Evolutionary conservation across 2,329 filamentous ascomycete genomes (phyloP), one percentile per base, ranked within the genome.

Genomic region (Bipolaris zeicola): DNA sequence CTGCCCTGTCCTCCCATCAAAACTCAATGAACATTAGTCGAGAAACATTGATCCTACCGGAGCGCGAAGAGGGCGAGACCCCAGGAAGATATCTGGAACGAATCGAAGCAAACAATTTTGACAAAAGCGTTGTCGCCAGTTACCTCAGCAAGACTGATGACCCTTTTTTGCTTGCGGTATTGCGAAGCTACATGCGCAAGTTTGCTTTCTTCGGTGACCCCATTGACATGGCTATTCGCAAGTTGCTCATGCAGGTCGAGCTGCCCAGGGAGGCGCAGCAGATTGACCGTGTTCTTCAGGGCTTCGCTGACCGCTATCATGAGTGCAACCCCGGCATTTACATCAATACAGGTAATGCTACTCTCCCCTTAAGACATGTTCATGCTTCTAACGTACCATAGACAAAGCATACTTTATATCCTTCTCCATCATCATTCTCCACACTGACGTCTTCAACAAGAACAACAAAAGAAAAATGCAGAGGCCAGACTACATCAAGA

Each of bases 401-500:
- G 95, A 98, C 70, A 92, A 97, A 77, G 93, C 95, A n/a, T 97
- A 98, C 75, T 96, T 98, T 69, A 94, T 98, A 62, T 92, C 94
- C 14, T 99, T 99, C 73, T 98, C 94, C 1, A 87, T 99, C 54
- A 85, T 99, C 57, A 97, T 99, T 65, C 82, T 99, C 33, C 95
- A 99, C 69, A 98, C 95, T 0, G 95, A 99, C 72, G 91, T 96
- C n/a, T 98, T 98, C 85, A 99, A 99, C 82, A 96, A 96, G 78
- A 99, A 98, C 80, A 98, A 98, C 80, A 98, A 98, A 79, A 86
- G 95, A 76, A 99, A 99, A 78, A 99, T 99, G 95, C 92, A 96
- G 71, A 96, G 96, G 72, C 80, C 85, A 0, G 95, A 98, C 70
- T 99, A 99, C 76, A 83, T 98, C 66, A 97, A 96, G 77, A 98